Evolutionary conservation across 2,329 filamentous ascomycete species (phyloP).

Genomic region (Trichoderma pleuroti): DNA sequence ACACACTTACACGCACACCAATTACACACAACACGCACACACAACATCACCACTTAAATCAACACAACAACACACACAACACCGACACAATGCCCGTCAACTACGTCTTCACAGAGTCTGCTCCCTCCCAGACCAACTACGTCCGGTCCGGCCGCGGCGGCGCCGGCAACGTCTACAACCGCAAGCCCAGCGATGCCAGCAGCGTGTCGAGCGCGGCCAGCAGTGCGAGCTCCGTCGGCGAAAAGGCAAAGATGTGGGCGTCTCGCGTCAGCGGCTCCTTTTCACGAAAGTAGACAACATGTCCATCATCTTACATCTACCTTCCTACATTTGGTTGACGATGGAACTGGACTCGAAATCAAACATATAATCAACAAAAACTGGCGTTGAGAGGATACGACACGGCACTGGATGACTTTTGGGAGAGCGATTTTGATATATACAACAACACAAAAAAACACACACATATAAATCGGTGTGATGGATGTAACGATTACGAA

Average conservation of each 20-base stretch:
- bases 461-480: neutral
- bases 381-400: neutral
- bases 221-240: slow-evolving; percentile 38
- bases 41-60: neutral
- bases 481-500: neutral
- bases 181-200: slow-evolving; percentile 34
- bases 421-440: neutral
- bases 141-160: slow-evolving; percentile 54
- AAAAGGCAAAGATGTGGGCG: slow-evolving; percentile 34
- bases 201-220: slow-evolving; percentile 32
- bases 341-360: neutral
- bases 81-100: slow-evolving; percentile 27
- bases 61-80: neutral
- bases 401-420: neutral
- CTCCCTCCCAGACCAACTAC: slow-evolving; percentile 33
- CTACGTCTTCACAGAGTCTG: slow-evolving; percentile 34
- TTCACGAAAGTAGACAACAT: slow-evolving; percentile 30
- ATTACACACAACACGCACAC: neutral
- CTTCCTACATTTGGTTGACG: neutral
- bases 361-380: neutral
- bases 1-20: neutral
- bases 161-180: slow-evolving; percentile 55
- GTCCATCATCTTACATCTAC: too few species aligned
- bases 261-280: slow-evolving; percentile 34
- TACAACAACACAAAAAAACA: neutral